These are phyloP conservation scores for Shiraia sp. DNA, from an alignment of 2,329 filamentous ascomycete species.

Conservation along the genomic window DNA sequence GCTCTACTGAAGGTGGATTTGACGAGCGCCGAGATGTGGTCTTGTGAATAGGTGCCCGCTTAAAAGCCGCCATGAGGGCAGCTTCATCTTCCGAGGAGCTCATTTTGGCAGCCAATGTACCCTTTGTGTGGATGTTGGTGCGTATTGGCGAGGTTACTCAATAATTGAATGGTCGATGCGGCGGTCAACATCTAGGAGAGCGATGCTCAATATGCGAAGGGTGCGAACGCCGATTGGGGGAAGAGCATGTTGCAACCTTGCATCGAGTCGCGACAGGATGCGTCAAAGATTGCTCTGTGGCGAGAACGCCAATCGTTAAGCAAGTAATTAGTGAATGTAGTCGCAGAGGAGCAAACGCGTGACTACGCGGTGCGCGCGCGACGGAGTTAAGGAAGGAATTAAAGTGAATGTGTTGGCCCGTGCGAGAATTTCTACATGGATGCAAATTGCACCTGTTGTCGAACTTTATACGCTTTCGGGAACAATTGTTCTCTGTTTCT, in stretches of 20 bases:
- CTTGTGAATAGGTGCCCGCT: constrained; percentile 10
- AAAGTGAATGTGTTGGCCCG: constrained; percentile 3
- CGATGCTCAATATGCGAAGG: no score
- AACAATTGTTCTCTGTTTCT: not conserved
- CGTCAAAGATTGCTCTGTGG: no score
- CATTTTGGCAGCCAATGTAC: constrained; percentile 14
- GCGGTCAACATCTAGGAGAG: no score
- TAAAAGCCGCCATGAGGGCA: constrained; percentile 35
- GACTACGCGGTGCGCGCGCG: constrained; percentile 12
- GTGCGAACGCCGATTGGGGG: not conserved
- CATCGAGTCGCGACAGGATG: no score
- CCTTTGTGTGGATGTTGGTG: not conserved
- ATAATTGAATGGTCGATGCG: no score
- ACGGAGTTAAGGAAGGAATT: constrained; percentile 1
- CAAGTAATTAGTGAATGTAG: not conserved
- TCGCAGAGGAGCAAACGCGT: constrained; percentile 9
- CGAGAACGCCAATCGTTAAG: no score
- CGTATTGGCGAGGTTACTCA: no score
- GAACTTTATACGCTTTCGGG: not conserved
- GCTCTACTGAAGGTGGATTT: constrained; percentile 13
- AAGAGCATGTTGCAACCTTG: not conserved
- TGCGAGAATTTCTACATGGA: constrained; percentile 1
- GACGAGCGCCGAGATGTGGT: not conserved
- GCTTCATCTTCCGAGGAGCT: constrained; percentile 29
- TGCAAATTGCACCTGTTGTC: not conserved